A percentile compares a stretch with the other conserved stretches of the same genome.
Conservation (phyloP, 768 basidiomycete species). For the Rubroboletus satanas region DNA sequence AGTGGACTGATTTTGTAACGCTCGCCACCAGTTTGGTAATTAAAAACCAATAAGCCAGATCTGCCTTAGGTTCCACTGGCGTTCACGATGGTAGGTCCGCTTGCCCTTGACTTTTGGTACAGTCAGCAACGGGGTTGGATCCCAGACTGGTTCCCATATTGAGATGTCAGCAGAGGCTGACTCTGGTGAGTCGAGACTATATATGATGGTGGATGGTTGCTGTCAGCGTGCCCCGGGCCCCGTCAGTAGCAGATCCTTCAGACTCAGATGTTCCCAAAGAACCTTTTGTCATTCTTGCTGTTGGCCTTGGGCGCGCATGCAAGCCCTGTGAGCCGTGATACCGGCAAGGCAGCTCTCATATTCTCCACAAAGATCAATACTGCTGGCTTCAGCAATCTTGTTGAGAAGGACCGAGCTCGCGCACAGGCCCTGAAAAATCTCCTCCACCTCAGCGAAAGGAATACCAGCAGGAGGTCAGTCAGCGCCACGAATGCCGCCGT, state of each 20-base stretch:
- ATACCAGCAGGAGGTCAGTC: background rate
- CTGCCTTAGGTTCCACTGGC: too few relatives aligned
- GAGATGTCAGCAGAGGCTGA: too few relatives aligned
- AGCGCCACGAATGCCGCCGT: conserved; percentile 22
- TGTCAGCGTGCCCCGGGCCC: background rate
- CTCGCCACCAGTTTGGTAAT: too few relatives aligned
- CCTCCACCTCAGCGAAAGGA: background rate
- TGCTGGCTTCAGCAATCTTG: conserved; percentile 9
- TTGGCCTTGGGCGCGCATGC: conserved; percentile 4
- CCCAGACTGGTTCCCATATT: too few relatives aligned
- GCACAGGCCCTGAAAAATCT: conserved; percentile 5
- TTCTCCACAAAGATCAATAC: conserved; percentile 13
- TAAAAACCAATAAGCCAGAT: too few relatives aligned
- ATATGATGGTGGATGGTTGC: too few relatives aligned
- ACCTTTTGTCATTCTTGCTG: conserved; percentile 12
- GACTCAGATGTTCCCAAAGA: background rate
- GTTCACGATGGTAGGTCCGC: too few relatives aligned
- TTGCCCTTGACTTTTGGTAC: too few relatives aligned
- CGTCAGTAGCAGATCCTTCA: background rate
- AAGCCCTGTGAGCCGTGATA: conserved; percentile 2
- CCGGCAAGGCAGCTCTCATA: conserved; percentile 11
- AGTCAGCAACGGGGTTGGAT: too few relatives aligned
- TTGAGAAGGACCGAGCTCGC: conserved; percentile 23
- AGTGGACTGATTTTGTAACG: too few relatives aligned
- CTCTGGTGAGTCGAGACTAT: too few relatives aligned